phyloP scores from a whole-genome alignment of 2,329 filamentous ascomycete species.

The Fusarium tuaranense region DNA sequence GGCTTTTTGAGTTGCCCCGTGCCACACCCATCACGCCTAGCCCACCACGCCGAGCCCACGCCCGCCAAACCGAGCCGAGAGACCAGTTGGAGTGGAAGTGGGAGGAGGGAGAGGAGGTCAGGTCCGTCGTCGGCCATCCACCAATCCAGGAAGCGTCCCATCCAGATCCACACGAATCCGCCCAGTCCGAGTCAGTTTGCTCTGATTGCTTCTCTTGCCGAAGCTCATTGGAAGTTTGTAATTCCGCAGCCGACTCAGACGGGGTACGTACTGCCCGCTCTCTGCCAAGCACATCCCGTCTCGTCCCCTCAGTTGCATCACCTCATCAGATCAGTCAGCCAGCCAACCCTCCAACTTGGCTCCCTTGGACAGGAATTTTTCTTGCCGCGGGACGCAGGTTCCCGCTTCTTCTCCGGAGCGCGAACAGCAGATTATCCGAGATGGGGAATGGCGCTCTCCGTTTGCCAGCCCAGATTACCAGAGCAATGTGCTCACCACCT shows the following conservation, averaged over 20 bases:
- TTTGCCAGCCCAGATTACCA: slow-evolving; percentile 3
- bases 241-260: slow-evolving; percentile 16
- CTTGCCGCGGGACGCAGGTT: slow-evolving; percentile 22
- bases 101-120: background rate
- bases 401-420: slow-evolving; percentile 10
- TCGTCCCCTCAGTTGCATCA: background rate
- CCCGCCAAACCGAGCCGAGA: slow-evolving; percentile 21
- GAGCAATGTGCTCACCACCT: background rate
- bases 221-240: slow-evolving; percentile 21
- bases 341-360: slow-evolving; percentile 1
- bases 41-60: slow-evolving; percentile 12
- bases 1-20: slow-evolving; percentile 36
- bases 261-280: background rate
- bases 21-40: slow-evolving; percentile 19
- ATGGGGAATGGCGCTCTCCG: slow-evolving; percentile 1
- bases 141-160: slow-evolving; percentile 14
- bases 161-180: slow-evolving; percentile 27
- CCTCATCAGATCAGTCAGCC: background rate
- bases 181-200: slow-evolving; percentile 34
- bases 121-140: slow-evolving; percentile 23
- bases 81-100: slow-evolving; percentile 19
- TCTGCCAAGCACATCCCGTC: background rate
- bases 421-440: slow-evolving; percentile 15
- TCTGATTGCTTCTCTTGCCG: slow-evolving; percentile 3
- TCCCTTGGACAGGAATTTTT: slow-evolving; percentile 28